Conservation (phyloP, 2,329 filamentous ascomycete genomes). For the Chaetomiaceae sp. region DNA sequence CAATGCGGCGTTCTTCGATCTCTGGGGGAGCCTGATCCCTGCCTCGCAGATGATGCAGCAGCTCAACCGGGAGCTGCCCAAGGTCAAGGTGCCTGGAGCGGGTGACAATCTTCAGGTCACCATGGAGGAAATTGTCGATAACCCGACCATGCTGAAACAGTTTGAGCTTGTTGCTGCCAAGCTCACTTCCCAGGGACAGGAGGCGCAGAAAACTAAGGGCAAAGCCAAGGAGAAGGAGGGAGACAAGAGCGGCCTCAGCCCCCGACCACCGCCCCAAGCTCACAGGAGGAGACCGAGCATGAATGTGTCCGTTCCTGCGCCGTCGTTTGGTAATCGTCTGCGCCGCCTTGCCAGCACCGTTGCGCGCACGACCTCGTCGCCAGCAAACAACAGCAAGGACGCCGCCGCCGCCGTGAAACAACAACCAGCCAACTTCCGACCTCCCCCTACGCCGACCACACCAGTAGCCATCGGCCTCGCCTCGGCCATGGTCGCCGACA, state of each 20-base stretch:
- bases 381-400: conserved; percentile 5
- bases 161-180: conserved; percentile 39
- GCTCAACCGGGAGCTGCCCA: conserved; percentile 41
- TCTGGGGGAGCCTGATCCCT: conserved; percentile 47
- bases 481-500: conserved; percentile 22
- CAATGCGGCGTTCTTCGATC: conserved; percentile 47
- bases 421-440: conserved; percentile 1
- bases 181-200: conserved; percentile 19
- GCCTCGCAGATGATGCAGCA: conserved; percentile 44
- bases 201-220: conserved; percentile 20
- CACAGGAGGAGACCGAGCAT: conserved; percentile 21
- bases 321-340: conserved; percentile 21
- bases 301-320: conserved; percentile 16
- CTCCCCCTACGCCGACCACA: conserved; percentile 9
- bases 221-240: conserved; percentile 14
- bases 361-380: conserved; percentile 13
- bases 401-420: background rate
- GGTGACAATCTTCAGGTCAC: conserved; percentile 37
- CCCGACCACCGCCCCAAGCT: background rate
- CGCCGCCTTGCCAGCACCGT: conserved; percentile 28
- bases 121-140: conserved; percentile 46
- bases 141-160: conserved; percentile 48
- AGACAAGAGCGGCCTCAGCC: background rate
- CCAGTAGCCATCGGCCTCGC: conserved; percentile 23
- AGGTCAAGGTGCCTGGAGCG: conserved; percentile 34